A percentile compares a stretch with the other conserved stretches of the same genome.
Evolutionary conservation across 108 stramenopile genomes (phyloP).

Genomic region (Skeletonema tropicum): DNA sequence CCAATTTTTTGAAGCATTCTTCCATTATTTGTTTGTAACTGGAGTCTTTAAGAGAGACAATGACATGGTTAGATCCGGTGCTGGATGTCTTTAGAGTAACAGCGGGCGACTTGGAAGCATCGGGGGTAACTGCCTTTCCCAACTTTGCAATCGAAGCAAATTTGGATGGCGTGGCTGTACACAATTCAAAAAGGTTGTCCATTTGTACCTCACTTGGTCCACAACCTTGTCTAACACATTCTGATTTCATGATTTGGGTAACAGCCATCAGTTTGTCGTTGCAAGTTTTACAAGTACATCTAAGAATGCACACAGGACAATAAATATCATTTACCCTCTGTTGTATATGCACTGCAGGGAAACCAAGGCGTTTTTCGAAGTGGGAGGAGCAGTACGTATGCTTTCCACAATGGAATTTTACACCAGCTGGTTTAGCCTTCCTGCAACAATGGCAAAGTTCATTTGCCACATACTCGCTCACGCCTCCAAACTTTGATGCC

Average conservation of each 20-base stretch:
- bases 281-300: background rate
- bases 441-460: background rate
- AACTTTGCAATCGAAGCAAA: background rate
- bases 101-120: background rate
- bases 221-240: background rate
- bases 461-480: background rate
- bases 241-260: background rate
- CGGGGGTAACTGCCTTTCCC: background rate
- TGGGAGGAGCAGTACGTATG: background rate
- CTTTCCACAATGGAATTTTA: background rate
- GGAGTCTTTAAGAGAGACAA: background rate
- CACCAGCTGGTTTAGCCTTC: background rate
- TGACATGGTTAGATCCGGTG: background rate
- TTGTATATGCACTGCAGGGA: background rate
- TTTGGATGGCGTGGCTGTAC: too few species aligned
- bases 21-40: constrained; percentile 1
- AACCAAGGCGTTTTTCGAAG: background rate
- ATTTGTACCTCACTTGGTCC: background rate
- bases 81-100: too few species aligned
- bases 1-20: background rate
- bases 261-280: background rate
- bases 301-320: background rate
- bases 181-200: background rate
- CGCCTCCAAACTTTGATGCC: background rate
- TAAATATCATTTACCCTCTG: background rate